These are phyloP conservation scores for Cylindrotheca fusiformis DNA, from an alignment of 108 stramenopile species.

Conservation along the genomic window DNA sequence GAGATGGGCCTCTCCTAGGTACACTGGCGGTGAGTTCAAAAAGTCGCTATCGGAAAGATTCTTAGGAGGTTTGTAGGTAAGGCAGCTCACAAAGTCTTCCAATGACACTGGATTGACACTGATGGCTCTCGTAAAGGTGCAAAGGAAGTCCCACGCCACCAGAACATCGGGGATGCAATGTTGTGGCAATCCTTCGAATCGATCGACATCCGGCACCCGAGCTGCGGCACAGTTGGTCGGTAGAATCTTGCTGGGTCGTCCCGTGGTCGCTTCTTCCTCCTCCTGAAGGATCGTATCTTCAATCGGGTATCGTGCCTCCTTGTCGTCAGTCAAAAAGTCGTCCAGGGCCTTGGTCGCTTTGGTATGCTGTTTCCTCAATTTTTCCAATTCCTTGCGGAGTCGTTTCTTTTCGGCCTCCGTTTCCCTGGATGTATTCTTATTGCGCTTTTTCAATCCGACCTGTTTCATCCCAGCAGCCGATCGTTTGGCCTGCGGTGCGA, in stretches of 20 bases:
- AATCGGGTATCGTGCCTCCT: slow-evolving; percentile 39
- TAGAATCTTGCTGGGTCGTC: slow-evolving; percentile 2
- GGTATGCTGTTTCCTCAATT: slow-evolving; percentile 51
- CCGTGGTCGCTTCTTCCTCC: slow-evolving; percentile 14
- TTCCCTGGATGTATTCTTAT: slow-evolving; percentile 35
- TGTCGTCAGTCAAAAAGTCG: slow-evolving; percentile 63
- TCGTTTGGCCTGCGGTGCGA: slow-evolving; percentile 27
- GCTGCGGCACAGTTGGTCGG: slow-evolving; percentile 43
- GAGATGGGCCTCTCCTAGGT: slow-evolving; percentile 80
- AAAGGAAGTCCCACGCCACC: slow-evolving; percentile 86
- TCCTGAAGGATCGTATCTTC: slow-evolving; percentile 44
- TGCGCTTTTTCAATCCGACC: slow-evolving; percentile 18
- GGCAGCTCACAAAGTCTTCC: slow-evolving; percentile 77
- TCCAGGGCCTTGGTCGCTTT: slow-evolving; percentile 67
- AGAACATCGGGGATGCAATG: slow-evolving; percentile 80
- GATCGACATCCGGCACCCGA: slow-evolving; percentile 54
- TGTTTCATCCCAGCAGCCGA: slow-evolving; percentile 25
- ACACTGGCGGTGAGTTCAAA: slow-evolving; percentile 55
- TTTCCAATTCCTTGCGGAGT: slow-evolving; percentile 72
- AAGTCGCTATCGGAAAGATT: slow-evolving; percentile 22
- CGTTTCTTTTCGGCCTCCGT: slow-evolving; percentile 67
- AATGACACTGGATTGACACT: slow-evolving; percentile 67
- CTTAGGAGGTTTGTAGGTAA: slow-evolving; percentile 54
- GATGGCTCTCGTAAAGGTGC: slow-evolving; percentile 69
- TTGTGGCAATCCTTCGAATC: slow-evolving; percentile 67